Percentiles rank a stretch among this genome's conserved stretches.
Conservation (phyloP, 306 rosid genomes). For the Cucumis sativus region DNA sequence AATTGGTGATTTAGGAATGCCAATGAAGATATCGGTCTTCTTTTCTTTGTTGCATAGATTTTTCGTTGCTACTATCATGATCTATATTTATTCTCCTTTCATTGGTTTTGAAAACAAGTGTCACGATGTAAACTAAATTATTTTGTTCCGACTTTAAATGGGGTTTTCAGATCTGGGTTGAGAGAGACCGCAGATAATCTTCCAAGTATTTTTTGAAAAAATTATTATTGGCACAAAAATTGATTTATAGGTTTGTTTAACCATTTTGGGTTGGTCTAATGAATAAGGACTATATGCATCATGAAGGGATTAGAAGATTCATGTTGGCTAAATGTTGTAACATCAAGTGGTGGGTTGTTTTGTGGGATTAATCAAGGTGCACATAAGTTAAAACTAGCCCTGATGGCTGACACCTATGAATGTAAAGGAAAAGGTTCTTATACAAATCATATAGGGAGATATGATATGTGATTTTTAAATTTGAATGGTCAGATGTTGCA, state of each 20-base stretch:
- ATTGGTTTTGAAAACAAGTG: not conserved
- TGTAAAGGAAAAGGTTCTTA: not conserved
- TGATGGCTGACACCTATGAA: too few relatives aligned
- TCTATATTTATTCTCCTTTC: not conserved
- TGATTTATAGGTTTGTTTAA: not conserved
- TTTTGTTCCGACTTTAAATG: too few relatives aligned
- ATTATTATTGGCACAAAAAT: not conserved
- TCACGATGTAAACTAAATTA: not conserved
- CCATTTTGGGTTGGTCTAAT: too few relatives aligned
- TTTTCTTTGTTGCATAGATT: not conserved
- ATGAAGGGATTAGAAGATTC: too few relatives aligned
- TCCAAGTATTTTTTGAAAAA: not conserved
- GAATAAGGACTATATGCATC: too few relatives aligned
- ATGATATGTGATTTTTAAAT: not conserved
- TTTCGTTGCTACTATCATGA: not conserved
- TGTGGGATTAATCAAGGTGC: too few relatives aligned
- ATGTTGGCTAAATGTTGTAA: too few relatives aligned
- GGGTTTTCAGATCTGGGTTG: not conserved
- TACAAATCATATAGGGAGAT: not conserved
- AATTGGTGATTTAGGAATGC: not conserved
- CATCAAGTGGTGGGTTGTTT: too few relatives aligned
- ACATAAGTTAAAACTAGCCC: too few relatives aligned
- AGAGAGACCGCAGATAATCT: not conserved
- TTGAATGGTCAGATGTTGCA: not conserved
- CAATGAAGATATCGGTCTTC: not conserved